Evolutionary conservation across 2,329 filamentous ascomycete species (phyloP).

Genomic region (Myriosclerotinia scirpicola): DNA sequence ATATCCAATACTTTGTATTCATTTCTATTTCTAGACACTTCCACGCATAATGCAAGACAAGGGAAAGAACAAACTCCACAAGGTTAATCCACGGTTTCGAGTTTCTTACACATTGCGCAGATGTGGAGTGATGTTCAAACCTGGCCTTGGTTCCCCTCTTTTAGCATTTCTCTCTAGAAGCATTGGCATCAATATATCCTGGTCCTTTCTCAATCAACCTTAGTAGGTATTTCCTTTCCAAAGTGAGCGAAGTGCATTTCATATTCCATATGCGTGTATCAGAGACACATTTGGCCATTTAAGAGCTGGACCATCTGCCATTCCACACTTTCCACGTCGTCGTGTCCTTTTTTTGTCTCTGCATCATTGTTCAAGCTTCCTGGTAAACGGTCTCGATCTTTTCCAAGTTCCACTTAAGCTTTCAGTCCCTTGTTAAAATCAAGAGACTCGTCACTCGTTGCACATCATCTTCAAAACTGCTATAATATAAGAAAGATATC

Average conservation of each 20-base stretch:
- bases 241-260: neutral
- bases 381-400: conserved; percentile 9
- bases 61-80: neutral
- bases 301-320: conserved; percentile 19
- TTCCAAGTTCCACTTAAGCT: neutral
- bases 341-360: conserved; percentile 4
- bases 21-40: conserved; percentile 14
- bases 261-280: conserved; percentile 10
- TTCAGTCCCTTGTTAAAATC: conserved; percentile 3
- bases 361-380: neutral
- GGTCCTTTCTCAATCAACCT: conserved; percentile 2
- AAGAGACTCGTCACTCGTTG: conserved; percentile 21
- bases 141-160: neutral
- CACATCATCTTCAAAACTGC: neutral
- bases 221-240: neutral
- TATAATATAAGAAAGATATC: neutral
- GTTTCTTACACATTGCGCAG: conserved; percentile 1
- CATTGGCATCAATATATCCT: neutral
- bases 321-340: conserved; percentile 10
- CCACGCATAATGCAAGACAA: neutral
- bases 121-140: neutral
- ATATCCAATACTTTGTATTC: neutral
- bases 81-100: neutral
- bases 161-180: neutral
- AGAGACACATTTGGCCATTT: conserved; percentile 10